Conservation (phyloP, 1,139 yeast genomes). For the Taphrina deformans region DNA sequence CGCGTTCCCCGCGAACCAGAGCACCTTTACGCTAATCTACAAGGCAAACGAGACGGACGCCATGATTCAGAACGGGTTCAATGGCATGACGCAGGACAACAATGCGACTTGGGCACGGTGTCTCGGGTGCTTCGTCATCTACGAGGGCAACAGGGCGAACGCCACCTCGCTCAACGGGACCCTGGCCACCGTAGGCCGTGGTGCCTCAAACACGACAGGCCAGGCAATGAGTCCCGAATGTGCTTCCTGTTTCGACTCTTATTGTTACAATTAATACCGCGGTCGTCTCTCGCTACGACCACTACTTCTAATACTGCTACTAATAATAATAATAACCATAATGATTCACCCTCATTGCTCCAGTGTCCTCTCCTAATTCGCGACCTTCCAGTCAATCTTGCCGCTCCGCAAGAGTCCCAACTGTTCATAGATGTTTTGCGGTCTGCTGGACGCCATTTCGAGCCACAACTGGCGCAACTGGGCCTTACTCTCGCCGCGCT, state of each 20-base stretch:
- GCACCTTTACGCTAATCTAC: slow-evolving; percentile 66
- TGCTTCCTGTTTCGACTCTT: slow-evolving; percentile 8
- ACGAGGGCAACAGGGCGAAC: slow-evolving; percentile 42
- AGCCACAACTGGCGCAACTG: slow-evolving; percentile 30
- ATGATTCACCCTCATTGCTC: too few relatives aligned
- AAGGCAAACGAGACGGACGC: slow-evolving; percentile 59
- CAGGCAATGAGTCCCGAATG: not conserved
- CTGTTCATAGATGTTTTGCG: slow-evolving; percentile 34
- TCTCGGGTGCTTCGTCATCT: slow-evolving; percentile 84
- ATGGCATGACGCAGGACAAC: slow-evolving; percentile 69
- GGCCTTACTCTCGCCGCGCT: slow-evolving; percentile 12
- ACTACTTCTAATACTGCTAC: not conserved
- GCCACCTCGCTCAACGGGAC: not conserved
- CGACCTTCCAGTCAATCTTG: slow-evolving; percentile 18
- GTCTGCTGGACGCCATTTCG: slow-evolving; percentile 20
- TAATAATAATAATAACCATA: not conserved
- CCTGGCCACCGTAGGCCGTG: not conserved
- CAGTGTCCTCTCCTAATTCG: too few relatives aligned
- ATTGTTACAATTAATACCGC: slow-evolving; percentile 24
- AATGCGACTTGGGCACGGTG: slow-evolving; percentile 72
- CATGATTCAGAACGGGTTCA: slow-evolving; percentile 79
- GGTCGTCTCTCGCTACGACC: not conserved
- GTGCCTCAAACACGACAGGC: not conserved
- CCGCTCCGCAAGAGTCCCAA: slow-evolving; percentile 32
- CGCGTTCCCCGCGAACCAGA: slow-evolving; percentile 65